phyloP scores from a whole-genome alignment of 495 filamentous ascomycete species.

The Acidiella bohemica region DNA sequence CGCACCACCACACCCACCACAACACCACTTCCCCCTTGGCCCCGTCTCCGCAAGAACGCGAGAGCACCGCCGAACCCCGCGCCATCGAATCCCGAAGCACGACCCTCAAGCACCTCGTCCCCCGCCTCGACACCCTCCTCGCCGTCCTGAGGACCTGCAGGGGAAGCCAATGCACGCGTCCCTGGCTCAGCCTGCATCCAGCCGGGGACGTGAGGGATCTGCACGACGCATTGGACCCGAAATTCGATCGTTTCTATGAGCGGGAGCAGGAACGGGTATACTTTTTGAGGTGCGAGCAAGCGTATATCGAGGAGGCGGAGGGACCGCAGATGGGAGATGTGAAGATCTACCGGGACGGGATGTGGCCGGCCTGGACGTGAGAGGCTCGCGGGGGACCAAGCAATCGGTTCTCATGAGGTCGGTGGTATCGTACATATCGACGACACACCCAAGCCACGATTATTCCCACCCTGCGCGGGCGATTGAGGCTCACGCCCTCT shows the following conservation, averaged over 20 bases:
- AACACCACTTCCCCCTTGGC: not conserved
- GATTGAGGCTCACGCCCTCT: too few relatives aligned
- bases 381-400: too few relatives aligned
- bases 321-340: constrained; percentile 31
- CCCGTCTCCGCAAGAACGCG: too few relatives aligned
- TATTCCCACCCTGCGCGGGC: too few relatives aligned
- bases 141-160: constrained; percentile 28
- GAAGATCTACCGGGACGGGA: not conserved
- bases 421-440: too few relatives aligned
- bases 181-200: constrained; percentile 25
- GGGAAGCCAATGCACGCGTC: constrained; percentile 21
- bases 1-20: not conserved
- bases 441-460: too few relatives aligned
- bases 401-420: too few relatives aligned
- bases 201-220: constrained; percentile 22
- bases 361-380: constrained; percentile 2
- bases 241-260: constrained; percentile 45
- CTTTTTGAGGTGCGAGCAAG: constrained; percentile 40
- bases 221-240: constrained; percentile 32
- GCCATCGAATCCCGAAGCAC: not conserved
- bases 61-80: too few relatives aligned
- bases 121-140: constrained; percentile 25
- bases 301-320: constrained; percentile 48
- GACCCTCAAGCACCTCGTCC: constrained; percentile 13
- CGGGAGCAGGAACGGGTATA: not conserved